A percentile compares a stretch with the other conserved stretches of the same genome.
Conservation (phyloP, 2,329 filamentous ascomycete species). For the Aspergillus felis region DNA sequence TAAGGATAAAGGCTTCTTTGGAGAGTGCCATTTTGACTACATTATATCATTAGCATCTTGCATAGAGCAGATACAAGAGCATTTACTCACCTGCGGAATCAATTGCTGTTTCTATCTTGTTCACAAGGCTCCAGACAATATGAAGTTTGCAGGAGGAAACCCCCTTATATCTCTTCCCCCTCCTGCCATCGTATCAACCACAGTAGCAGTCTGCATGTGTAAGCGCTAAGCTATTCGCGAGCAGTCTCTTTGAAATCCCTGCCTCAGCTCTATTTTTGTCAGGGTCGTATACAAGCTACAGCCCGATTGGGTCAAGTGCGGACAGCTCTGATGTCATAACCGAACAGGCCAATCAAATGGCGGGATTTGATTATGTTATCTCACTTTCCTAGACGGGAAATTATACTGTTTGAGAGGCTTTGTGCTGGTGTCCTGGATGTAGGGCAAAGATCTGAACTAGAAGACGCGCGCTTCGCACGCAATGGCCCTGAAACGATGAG, state of each 20-base stretch:
- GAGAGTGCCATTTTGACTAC: background rate
- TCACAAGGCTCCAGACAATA: no score
- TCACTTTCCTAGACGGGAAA: background rate
- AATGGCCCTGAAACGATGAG: no score
- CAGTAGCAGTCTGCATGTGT: background rate
- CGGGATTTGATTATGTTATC: no score
- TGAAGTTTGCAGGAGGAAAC: no score
- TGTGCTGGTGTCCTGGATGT: background rate
- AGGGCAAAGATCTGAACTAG: no score
- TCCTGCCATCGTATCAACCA: no score
- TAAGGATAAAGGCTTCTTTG: conserved; percentile 7
- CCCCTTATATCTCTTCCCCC: no score
- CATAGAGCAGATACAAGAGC: no score
- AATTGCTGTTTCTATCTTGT: no score
- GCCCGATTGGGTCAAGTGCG: background rate
- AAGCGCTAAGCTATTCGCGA: background rate
- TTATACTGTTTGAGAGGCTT: background rate
- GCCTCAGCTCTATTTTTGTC: background rate
- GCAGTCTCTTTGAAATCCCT: background rate
- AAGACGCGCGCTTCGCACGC: no score
- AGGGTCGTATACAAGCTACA: background rate
- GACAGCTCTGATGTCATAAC: background rate
- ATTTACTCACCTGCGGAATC: no score
- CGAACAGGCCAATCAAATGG: background rate
- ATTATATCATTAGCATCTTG: background rate